Conservation (phyloP, 139 green algal species). For the Chlamydomonas sp. region DNA sequence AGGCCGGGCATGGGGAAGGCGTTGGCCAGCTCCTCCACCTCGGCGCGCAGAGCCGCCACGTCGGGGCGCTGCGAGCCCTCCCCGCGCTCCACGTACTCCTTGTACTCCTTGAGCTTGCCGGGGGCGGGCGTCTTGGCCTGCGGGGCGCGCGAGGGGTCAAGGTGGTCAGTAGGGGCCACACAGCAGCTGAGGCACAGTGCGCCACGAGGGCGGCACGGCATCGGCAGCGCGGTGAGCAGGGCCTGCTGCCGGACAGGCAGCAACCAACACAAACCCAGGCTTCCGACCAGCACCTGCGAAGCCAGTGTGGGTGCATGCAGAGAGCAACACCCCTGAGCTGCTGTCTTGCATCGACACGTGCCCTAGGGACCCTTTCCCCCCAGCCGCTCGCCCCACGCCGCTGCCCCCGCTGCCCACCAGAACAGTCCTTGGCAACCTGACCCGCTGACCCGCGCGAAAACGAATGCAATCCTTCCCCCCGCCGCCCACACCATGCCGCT, state of each 20-base stretch:
- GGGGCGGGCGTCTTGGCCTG: constrained; percentile 55
- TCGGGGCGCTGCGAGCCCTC: constrained; percentile 47
- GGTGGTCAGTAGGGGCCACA: not conserved
- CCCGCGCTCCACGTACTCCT: constrained; percentile 62
- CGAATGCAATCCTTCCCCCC: too few relatives aligned
- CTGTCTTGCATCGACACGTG: too few relatives aligned
- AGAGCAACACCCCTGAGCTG: too few relatives aligned
- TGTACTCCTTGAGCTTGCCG: constrained; percentile 97
- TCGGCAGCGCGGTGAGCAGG: not conserved
- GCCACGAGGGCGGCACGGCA: not conserved
- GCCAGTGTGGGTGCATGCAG: too few relatives aligned
- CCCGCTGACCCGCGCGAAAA: too few relatives aligned
- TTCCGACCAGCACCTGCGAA: too few relatives aligned
- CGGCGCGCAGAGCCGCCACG: constrained; percentile 47
- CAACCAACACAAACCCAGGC: too few relatives aligned
- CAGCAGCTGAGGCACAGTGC: not conserved
- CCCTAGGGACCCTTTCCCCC: too few relatives aligned
- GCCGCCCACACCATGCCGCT: not conserved
- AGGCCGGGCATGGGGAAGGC: constrained; percentile 71
- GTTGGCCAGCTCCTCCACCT: constrained; percentile 51
- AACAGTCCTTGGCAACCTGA: too few relatives aligned
- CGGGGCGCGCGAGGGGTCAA: not conserved
- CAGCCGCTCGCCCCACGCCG: too few relatives aligned
- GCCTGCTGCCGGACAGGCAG: too few relatives aligned
- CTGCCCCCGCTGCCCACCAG: too few relatives aligned